These are phyloP conservation scores for Agapanthus africanus DNA, from an alignment of 106 monocot genomes.

Conservation along the genomic window DNA sequence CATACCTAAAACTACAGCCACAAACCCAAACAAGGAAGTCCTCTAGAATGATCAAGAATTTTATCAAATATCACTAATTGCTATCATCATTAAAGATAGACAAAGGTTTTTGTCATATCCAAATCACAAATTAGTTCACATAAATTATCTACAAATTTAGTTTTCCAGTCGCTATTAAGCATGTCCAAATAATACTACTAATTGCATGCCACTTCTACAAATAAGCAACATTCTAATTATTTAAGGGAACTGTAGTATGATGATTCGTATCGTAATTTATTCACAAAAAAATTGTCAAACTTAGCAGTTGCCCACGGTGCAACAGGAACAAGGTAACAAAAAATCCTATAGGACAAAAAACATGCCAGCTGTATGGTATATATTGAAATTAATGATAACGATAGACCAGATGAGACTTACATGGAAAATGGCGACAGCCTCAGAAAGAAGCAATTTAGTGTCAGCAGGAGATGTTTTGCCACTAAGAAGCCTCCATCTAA, in stretches of 20 bases:
- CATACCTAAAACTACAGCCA: not conserved
- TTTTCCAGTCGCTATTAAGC: not conserved
- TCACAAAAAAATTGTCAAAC: conserved; percentile 1
- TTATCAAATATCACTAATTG: not conserved
- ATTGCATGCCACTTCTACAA: not conserved
- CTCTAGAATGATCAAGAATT: not conserved
- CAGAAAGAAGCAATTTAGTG: conserved; percentile 56
- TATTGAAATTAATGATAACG: not conserved
- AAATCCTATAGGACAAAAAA: not conserved
- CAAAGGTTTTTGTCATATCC: not conserved
- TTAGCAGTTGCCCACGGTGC: no score
- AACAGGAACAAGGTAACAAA: not conserved
- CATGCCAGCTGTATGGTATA: not conserved
- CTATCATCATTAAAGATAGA: not conserved
- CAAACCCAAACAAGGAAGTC: not conserved
- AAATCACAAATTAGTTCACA: not conserved
- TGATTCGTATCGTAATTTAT: not conserved
- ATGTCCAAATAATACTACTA: not conserved
- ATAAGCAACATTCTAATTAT: not conserved
- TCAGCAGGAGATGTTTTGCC: conserved; percentile 57
- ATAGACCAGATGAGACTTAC: conserved; percentile 34
- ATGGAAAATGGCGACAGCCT: conserved; percentile 76
- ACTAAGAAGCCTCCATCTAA: conserved; percentile 85
- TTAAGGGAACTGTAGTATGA: not conserved
- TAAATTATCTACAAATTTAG: not conserved